phyloP scores from a whole-genome alignment of 169 alveolate genomes.

The Eimeria maxima region DNA sequence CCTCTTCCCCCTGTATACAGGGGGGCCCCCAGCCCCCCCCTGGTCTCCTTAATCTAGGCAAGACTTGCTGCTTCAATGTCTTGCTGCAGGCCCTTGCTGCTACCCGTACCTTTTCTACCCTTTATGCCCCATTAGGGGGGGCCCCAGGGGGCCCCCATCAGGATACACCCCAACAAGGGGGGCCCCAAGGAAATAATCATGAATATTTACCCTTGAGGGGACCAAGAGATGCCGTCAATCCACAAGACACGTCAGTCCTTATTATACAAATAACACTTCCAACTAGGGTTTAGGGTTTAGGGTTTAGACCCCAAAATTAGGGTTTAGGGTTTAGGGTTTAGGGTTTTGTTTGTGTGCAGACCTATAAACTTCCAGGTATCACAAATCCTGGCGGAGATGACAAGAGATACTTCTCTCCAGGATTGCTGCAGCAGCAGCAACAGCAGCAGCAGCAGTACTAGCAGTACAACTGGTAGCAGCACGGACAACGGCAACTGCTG shows the following conservation, averaged over 20 bases:
- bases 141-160: conserved; percentile 33
- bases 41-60: conserved; percentile 65
- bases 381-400: conserved; percentile 41
- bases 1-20: background rate
- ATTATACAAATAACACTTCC: no score
- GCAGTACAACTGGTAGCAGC: background rate
- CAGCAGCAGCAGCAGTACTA: conserved; percentile 17
- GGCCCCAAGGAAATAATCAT: background rate
- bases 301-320: background rate
- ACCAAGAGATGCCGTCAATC: background rate
- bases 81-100: conserved; percentile 73
- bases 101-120: conserved; percentile 48
- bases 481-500: no score
- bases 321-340: conserved; percentile 12
- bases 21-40: conserved; percentile 67
- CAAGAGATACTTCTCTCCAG: background rate
- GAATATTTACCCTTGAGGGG: background rate
- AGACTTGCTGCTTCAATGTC: conserved; percentile 76
- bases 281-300: conserved; percentile 29
- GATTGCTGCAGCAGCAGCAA: conserved; percentile 1
- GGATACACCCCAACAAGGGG: background rate
- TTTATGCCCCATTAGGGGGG: conserved; percentile 1
- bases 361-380: conserved; percentile 12
- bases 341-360: conserved; percentile 26
- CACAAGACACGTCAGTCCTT: conserved; percentile 21